Percentiles rank a stretch among this genome's conserved stretches.
Conservation (phyloP, 768 basidiomycete species). For the Panellus pusillus region DNA sequence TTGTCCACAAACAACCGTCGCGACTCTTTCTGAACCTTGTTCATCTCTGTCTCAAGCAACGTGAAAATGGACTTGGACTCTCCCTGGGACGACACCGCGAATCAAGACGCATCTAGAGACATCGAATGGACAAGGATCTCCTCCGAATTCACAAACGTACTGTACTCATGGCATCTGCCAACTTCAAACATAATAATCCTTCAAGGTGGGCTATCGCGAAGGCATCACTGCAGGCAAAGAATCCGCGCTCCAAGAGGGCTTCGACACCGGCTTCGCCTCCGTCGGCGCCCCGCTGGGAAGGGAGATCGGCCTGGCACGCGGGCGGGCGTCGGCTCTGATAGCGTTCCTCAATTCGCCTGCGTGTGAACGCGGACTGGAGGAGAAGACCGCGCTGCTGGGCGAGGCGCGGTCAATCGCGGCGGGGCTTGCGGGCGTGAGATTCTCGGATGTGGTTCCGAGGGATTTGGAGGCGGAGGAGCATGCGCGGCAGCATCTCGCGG, state of each 20-base stretch:
- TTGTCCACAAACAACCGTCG: too few relatives aligned
- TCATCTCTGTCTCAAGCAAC: too few relatives aligned
- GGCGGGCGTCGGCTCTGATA: conserved; percentile 63
- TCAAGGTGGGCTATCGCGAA: conserved; percentile 91
- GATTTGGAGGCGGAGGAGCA: conserved; percentile 82
- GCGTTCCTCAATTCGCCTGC: conserved; percentile 46
- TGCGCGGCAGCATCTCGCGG: conserved; percentile 61
- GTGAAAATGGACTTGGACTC: conserved; percentile 43
- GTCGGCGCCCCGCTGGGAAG: conserved; percentile 75
- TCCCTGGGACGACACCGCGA: conserved; percentile 58
- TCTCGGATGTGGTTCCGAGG: conserved; percentile 70
- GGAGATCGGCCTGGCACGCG: conserved; percentile 76
- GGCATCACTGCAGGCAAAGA: conserved; percentile 94
- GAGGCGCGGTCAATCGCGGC: conserved; percentile 56
- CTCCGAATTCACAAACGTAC: conserved; percentile 69
- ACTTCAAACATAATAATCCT: neutral
- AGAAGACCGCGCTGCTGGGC: conserved; percentile 28
- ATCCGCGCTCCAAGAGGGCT: conserved; percentile 81
- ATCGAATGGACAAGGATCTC: conserved; percentile 71
- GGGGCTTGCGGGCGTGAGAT: conserved; percentile 58
- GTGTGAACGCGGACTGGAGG: neutral
- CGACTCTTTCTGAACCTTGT: too few relatives aligned
- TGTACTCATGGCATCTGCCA: neutral
- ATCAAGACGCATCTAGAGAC: conserved; percentile 36
- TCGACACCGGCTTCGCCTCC: conserved; percentile 79